Conservation (phyloP, 1,284 basidiomycete species). For the Lignosus rhinocerotis region DNA sequence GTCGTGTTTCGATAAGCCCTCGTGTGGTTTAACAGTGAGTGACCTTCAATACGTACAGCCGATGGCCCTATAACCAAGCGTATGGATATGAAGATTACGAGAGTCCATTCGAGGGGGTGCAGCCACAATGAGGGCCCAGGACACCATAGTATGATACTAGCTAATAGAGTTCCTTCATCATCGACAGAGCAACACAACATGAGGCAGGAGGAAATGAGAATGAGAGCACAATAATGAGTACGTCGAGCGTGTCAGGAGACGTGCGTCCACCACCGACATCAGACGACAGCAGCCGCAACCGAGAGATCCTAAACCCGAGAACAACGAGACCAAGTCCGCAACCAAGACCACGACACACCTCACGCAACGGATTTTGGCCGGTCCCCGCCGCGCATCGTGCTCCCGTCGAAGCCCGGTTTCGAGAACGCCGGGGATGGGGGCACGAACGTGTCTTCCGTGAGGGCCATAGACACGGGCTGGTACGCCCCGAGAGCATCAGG, state of each 20-base stretch:
- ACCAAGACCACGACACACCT: slow-evolving; percentile 4
- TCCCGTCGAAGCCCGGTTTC: slow-evolving; percentile 42
- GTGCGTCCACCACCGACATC: not conserved
- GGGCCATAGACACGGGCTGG: slow-evolving; percentile 73
- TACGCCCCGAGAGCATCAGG: slow-evolving; percentile 44
- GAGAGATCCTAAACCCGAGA: too few species aligned
- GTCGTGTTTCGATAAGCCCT: too few species aligned
- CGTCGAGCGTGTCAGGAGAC: slow-evolving; percentile 4
- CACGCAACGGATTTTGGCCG: slow-evolving; percentile 50
- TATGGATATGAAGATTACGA: not conserved
- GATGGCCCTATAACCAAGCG: too few species aligned
- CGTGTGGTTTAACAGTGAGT: too few species aligned
- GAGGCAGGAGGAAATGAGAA: not conserved
- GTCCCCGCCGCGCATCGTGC: slow-evolving; percentile 25
- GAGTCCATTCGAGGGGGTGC: slow-evolving; percentile 12
- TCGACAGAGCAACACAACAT: slow-evolving; percentile 24
- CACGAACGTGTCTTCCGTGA: slow-evolving; percentile 72
- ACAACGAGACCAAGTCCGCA: not conserved
- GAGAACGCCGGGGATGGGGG: slow-evolving; percentile 64
- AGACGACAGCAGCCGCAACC: not conserved
- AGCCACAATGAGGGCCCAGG: not conserved
- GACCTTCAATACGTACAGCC: too few species aligned
- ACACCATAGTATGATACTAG: slow-evolving; percentile 14
- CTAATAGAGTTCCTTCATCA: slow-evolving; percentile 16
- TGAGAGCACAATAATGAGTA: slow-evolving; percentile 1